phyloP scores from a whole-genome alignment of 257 asterid genomes.

The Gynochthodes officinalis region DNA sequence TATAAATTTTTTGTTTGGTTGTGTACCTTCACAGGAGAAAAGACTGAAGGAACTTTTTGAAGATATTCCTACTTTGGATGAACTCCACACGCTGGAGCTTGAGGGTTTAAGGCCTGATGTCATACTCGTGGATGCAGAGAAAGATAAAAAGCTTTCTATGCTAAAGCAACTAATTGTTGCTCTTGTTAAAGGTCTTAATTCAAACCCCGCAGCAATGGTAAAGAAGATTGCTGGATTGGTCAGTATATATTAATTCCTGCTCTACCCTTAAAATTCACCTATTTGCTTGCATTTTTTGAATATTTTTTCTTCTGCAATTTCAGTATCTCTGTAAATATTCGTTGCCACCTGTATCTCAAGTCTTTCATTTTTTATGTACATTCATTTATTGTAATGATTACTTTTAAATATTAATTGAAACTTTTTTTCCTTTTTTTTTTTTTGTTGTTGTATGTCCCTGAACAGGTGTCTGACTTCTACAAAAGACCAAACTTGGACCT shows the following conservation, averaged over 20 bases:
- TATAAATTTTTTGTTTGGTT: conserved; percentile 4
- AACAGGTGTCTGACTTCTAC: conserved; percentile 84
- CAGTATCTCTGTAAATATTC: background rate
- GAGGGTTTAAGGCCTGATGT: conserved; percentile 82
- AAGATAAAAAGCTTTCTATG: conserved; percentile 88
- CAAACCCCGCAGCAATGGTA: conserved; percentile 73
- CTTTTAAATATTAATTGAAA: background rate
- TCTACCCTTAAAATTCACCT: background rate
- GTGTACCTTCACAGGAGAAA: conserved; percentile 57
- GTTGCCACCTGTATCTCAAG: background rate
- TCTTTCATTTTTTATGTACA: background rate
- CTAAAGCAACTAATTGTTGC: conserved; percentile 76
- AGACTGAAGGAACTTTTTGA: conserved; percentile 80
- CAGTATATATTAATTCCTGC: conserved; percentile 32
- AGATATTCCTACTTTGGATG: conserved; percentile 82
- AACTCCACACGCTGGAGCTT: conserved; percentile 74
- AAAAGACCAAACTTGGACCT: conserved; percentile 74
- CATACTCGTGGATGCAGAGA: conserved; percentile 80
- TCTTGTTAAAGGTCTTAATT: conserved; percentile 78
- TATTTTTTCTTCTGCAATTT: background rate
- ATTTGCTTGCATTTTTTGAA: background rate
- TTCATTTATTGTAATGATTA: background rate
- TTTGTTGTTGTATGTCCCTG: background rate
- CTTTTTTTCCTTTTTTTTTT: background rate
- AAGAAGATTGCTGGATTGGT: conserved; percentile 97